These are phyloP conservation scores for Picea abies DNA, from an alignment of 83 land plant genomes.

Conservation along the genomic window DNA sequence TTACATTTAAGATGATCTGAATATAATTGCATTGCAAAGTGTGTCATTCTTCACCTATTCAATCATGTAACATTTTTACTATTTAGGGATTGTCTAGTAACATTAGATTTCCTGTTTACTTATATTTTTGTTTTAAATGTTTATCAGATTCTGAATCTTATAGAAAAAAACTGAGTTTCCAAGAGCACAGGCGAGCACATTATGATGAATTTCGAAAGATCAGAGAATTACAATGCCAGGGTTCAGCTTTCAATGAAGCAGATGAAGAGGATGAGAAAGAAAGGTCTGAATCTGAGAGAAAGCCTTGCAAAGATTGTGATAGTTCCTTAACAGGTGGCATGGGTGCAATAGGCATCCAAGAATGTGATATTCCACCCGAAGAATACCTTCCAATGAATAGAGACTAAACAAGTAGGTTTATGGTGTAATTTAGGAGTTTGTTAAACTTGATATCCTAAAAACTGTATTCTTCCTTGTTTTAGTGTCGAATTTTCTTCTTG, in stretches of 20 bases:
- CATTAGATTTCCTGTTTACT: background rate
- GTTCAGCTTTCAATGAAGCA: conserved; percentile 36
- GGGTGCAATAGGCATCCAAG: conserved; percentile 16
- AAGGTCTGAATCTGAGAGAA: background rate
- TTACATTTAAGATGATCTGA: background rate
- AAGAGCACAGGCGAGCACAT: conserved; percentile 61
- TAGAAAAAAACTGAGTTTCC: conserved; percentile 35
- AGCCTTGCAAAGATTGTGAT: background rate
- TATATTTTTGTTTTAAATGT: conserved; percentile 8
- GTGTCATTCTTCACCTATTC: background rate
- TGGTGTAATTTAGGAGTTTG: conserved; percentile 2
- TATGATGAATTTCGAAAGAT: conserved; percentile 70
- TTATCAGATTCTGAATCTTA: conserved; percentile 36
- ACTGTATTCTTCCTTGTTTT: background rate
- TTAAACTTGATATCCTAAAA: background rate
- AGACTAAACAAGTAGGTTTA: background rate
- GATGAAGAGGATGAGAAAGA: conserved; percentile 40
- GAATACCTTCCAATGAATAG: background rate
- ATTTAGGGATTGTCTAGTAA: background rate
- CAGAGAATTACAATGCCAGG: conserved; percentile 46
- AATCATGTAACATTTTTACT: background rate
- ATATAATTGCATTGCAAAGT: background rate
- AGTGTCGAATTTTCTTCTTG: background rate
- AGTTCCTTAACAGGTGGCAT: conserved; percentile 14
- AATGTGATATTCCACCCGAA: conserved; percentile 1